Evolutionary conservation across 2,329 filamentous ascomycete genomes (phyloP).

Genomic region (Thielaviopsis populi): DNA sequence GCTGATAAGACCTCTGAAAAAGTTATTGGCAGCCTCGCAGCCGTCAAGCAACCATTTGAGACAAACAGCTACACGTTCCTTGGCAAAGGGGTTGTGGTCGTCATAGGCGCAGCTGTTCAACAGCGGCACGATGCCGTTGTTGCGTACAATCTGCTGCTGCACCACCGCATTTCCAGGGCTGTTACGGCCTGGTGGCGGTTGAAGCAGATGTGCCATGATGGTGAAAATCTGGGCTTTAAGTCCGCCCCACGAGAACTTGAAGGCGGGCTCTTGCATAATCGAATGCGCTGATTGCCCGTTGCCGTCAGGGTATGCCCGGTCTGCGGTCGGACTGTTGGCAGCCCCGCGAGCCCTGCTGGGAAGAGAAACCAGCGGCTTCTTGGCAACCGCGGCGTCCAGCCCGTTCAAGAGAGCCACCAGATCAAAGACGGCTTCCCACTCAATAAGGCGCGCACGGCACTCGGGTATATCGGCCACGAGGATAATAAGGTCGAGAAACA

Average conservation of each 20-base stretch:
- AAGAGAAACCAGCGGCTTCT: conserved; percentile 48
- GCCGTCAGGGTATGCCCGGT: conserved; percentile 24
- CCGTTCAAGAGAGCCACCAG: conserved; percentile 75
- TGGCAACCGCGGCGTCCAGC: conserved; percentile 74
- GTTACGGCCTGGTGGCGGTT: conserved; percentile 53
- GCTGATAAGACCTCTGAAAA: conserved; percentile 49
- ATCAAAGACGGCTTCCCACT: conserved; percentile 86
- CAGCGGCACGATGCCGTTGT: conserved; percentile 75
- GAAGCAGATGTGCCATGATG: conserved; percentile 76
- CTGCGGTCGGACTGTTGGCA: conserved; percentile 30
- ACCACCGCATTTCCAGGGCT: conserved; percentile 56
- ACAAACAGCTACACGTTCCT: conserved; percentile 78
- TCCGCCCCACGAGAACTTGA: conserved; percentile 52
- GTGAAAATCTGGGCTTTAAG: conserved; percentile 88
- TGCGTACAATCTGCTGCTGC: conserved; percentile 71
- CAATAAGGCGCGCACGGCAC: conserved; percentile 69
- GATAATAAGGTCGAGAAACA: conserved; percentile 86
- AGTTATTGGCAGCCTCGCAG: conserved; percentile 56
- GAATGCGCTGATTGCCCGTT: conserved; percentile 11
- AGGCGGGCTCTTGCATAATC: conserved; percentile 46
- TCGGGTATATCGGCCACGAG: conserved; percentile 75
- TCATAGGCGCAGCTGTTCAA: conserved; percentile 85
- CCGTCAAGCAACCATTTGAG: conserved; percentile 72
- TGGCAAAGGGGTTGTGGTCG: conserved; percentile 84
- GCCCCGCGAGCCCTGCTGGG: conserved; percentile 18